phyloP scores from a whole-genome alignment of 306 rosid genomes.

The Cucurbita pepo region DNA sequence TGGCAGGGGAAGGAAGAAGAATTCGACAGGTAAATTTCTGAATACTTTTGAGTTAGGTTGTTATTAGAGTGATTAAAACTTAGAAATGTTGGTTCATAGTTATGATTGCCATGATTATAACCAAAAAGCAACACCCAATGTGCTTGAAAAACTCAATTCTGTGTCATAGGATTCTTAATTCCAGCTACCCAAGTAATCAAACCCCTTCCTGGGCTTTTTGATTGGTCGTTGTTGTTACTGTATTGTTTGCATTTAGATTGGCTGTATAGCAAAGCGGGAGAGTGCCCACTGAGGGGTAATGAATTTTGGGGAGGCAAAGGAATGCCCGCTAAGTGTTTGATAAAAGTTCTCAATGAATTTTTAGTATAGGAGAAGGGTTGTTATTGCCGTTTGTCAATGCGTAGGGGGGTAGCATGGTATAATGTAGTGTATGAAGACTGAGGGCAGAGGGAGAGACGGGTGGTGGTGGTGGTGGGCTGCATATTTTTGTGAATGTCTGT shows the following conservation, averaged over 20 bases:
- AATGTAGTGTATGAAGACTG: neutral
- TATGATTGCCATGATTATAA: slow-evolving; percentile 5
- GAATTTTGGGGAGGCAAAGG: neutral
- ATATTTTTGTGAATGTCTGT: neutral
- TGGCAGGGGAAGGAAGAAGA: neutral
- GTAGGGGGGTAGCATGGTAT: neutral
- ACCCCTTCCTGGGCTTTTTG: neutral
- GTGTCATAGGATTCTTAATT: slow-evolving; percentile 3
- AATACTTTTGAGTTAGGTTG: slow-evolving; percentile 1
- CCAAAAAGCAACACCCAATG: slow-evolving; percentile 4
- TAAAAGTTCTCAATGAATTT: neutral
- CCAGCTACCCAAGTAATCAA: slow-evolving; percentile 2
- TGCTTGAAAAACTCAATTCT: neutral
- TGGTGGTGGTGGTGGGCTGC: neutral
- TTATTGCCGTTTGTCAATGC: neutral
- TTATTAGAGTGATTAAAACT: slow-evolving; percentile 4
- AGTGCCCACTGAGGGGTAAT: neutral
- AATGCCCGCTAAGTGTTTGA: neutral
- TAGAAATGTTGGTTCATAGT: neutral
- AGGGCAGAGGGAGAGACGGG: neutral
- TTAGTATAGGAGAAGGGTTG: neutral
- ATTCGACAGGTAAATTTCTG: neutral
- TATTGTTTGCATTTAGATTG: neutral
- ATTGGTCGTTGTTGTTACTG: neutral
- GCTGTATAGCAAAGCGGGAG: neutral